Base-by-base conservation (phyloP, 164 flowering plant genomes). In the Nymphaea colorata region DNA sequence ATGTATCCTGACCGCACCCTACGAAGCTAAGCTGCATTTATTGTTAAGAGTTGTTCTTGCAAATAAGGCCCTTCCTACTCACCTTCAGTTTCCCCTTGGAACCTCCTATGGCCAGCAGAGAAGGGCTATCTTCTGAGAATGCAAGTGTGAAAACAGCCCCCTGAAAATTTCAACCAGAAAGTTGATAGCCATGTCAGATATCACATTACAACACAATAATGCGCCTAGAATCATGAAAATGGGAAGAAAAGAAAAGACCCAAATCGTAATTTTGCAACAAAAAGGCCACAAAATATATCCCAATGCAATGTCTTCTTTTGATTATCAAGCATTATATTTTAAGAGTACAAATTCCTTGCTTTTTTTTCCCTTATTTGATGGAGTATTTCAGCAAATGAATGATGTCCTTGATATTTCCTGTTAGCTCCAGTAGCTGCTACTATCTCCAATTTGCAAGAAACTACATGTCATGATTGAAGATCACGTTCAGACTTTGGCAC, bases 31-130 rank as follows among this genome's bases (percentile, higher is more conserved):
- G 12, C 12, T 12, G 7, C 55, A 6, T 47, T 47, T 12, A 12
- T 12, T 47, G 2, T 6, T 47, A 2, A 2, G 55, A 47, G 12
- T 12, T 6, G 55, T 47, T 7, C 3, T 25, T 25, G 36, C 55
- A 47, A 47, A 4, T 7, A 4, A 47, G 12, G 3, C 2, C 7
- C 7, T 6, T 12, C 7, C 7, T 6, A 78, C 90, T 84, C 75
- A 93, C 98, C 67, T 85, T 80, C 66, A 91, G 64, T 71, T 76
- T 84, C 43, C 96, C 97, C 68, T 86, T 86, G 4, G 97, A 85
- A 43, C 98, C 98, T 68, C 96, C 98, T 11, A 91, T 77, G 12
- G 96, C 97, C 70, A 93, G 81, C 81, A 83, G 74, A 73, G 80
- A 85, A 4, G 97, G 96, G 61, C 74, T 78, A 72, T 89, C 97